Evolutionary conservation across 1,139 yeast genomes (phyloP).

Genomic region (Blastobotrys ciferrii): DNA sequence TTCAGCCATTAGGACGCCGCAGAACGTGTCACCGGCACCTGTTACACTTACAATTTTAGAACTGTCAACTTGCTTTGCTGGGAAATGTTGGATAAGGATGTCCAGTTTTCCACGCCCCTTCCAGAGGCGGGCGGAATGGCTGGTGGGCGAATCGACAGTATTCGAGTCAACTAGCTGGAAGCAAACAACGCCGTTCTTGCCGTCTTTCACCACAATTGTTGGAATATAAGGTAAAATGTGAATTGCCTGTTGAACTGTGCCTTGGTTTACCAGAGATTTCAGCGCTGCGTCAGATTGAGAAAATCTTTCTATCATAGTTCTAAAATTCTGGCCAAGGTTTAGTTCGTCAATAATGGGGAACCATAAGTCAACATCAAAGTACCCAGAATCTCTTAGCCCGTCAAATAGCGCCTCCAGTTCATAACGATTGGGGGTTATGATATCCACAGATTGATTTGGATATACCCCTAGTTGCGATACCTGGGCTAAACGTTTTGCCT

Average conservation of each 20-base stretch:
- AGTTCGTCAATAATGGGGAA: constrained; percentile 68
- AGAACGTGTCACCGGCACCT: constrained; percentile 68
- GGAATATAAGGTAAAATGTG: constrained; percentile 72
- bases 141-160: constrained; percentile 10
- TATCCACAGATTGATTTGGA: constrained; percentile 41
- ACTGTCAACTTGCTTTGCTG: constrained; percentile 30
- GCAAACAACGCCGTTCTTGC: constrained; percentile 59
- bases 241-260: constrained; percentile 66
- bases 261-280: constrained; percentile 39
- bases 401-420: constrained; percentile 59
- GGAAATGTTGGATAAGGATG: constrained; percentile 61
- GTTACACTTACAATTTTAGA: constrained; percentile 48
- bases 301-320: constrained; percentile 42
- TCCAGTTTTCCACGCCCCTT: constrained; percentile 40
- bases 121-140: constrained; percentile 8
- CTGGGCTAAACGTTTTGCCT: constrained; percentile 43
- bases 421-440: constrained; percentile 66
- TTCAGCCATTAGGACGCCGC: constrained; percentile 50
- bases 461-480: constrained; percentile 25
- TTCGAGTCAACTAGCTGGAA: constrained; percentile 42
- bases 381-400: constrained; percentile 47
- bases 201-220: constrained; percentile 65
- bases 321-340: constrained; percentile 49
- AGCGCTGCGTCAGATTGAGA: constrained; percentile 32
- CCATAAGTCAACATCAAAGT: constrained; percentile 68